A percentile compares a stretch with the other conserved stretches of the same genome.
Evolutionary conservation across 2,329 filamentous ascomycete genomes (phyloP).

Genomic region (Tolypocladium tundrense): DNA sequence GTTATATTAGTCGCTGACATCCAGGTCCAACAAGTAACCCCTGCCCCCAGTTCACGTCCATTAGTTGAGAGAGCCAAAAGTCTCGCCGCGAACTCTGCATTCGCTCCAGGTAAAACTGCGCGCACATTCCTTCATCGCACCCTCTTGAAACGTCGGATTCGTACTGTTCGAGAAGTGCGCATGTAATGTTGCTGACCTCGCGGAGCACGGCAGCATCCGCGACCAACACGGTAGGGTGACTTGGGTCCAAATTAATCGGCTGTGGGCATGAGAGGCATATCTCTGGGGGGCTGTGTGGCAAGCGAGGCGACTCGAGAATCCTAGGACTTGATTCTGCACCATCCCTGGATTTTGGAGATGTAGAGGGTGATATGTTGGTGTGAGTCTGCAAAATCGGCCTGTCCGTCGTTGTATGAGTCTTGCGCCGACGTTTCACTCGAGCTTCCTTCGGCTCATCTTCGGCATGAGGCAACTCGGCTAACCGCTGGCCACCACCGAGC

Average conservation of each 20-base stretch:
- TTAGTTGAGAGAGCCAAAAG: conserved; percentile 19
- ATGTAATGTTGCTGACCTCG: conserved; percentile 14
- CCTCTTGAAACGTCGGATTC: conserved; percentile 16
- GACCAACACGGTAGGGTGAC: conserved; percentile 11
- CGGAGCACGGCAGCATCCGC: conserved; percentile 13
- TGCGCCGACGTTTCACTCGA: neutral
- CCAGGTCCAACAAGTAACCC: neutral
- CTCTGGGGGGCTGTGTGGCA: neutral
- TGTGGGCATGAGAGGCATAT: neutral
- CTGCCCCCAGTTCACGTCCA: neutral
- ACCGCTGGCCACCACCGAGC: neutral
- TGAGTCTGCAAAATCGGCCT: neutral
- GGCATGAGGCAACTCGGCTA: neutral
- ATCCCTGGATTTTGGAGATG: neutral
- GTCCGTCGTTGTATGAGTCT: too few species aligned
- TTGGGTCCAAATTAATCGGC: neutral
- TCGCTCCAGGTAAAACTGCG: conserved; percentile 20
- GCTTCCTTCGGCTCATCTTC: neutral
- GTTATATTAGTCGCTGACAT: neutral
- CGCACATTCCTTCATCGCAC: conserved; percentile 10
- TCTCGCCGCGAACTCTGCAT: conserved; percentile 14
- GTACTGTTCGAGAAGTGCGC: conserved; percentile 21
- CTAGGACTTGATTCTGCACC: neutral
- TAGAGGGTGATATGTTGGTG: neutral
- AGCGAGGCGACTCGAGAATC: neutral